These are phyloP conservation scores for Fusarium stilboides DNA, from an alignment of 2,329 filamentous ascomycete genomes.

Conservation along the genomic window DNA sequence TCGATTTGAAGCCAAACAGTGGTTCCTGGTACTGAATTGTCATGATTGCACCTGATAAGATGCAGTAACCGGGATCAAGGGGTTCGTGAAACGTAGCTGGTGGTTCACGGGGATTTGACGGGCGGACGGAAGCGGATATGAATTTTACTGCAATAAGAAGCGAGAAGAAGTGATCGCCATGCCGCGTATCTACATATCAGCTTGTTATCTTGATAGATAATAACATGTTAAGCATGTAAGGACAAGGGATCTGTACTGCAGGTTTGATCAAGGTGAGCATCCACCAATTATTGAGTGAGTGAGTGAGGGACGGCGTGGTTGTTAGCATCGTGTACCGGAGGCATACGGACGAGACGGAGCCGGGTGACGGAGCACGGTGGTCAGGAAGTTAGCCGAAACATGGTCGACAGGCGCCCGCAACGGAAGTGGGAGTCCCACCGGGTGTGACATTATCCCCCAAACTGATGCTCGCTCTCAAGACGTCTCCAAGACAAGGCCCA, in stretches of 20 bases:
- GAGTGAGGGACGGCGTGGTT: not conserved
- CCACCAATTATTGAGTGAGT: not conserved
- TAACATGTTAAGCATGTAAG: conserved; percentile 1
- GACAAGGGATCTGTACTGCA: conserved; percentile 7
- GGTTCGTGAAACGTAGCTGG: conserved; percentile 17
- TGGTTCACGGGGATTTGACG: conserved; percentile 34
- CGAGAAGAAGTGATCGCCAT: conserved; percentile 29
- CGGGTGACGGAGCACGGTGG: conserved; percentile 40
- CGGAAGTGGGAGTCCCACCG: conserved; percentile 19
- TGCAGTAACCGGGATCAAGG: conserved; percentile 24
- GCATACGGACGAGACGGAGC: conserved; percentile 42
- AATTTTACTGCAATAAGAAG: conserved; percentile 12
- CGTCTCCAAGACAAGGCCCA: conserved; percentile 13
- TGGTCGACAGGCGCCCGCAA: conserved; percentile 46
- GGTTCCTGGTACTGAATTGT: conserved; percentile 15
- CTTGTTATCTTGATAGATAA: conserved; percentile 22
- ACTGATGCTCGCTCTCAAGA: conserved; percentile 1
- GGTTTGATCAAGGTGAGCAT: conserved; percentile 21
- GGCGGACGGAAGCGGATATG: conserved; percentile 3
- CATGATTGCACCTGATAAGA: conserved; percentile 8
- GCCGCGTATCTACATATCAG: not conserved
- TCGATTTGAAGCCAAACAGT: conserved; percentile 22
- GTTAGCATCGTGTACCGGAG: conserved; percentile 36
- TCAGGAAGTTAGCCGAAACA: conserved; percentile 50
- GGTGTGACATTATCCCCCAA: conserved; percentile 28